Evolutionary conservation across 2,329 filamentous ascomycete genomes (phyloP).

Genomic region (Paecilomyces formosus): DNA sequence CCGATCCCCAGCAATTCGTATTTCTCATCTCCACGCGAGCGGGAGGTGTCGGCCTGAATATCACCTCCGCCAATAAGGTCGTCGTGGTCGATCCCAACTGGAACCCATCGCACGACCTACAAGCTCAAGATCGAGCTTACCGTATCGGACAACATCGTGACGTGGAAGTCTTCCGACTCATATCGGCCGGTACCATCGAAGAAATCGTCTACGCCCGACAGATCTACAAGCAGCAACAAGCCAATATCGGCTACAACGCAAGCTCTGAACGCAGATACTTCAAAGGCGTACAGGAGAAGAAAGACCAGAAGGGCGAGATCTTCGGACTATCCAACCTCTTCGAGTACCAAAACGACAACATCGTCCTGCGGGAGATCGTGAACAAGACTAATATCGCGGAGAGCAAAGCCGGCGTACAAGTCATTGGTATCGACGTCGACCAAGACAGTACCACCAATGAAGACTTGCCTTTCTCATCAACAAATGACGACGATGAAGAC

Average conservation of each 20-base stretch:
- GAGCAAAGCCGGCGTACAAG: conserved; percentile 72
- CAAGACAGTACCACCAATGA: conserved; percentile 47
- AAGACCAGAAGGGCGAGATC: conserved; percentile 79
- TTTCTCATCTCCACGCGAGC: conserved; percentile 93
- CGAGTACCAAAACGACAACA: conserved; percentile 67
- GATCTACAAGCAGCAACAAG: conserved; percentile 98
- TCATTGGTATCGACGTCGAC: conserved; percentile 69
- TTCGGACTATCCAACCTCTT: conserved; percentile 88
- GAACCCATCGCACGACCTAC: conserved; percentile 91
- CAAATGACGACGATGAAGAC: conserved; percentile 50
- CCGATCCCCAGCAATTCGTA: conserved; percentile 78
- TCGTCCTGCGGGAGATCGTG: conserved; percentile 87
- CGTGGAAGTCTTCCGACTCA: conserved; percentile 88
- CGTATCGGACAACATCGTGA: conserved; percentile 88
- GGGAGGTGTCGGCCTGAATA: conserved; percentile 89
- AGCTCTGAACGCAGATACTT: conserved; percentile 92
- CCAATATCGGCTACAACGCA: conserved; percentile 93
- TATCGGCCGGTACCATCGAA: conserved; percentile 88
- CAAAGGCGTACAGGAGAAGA: conserved; percentile 81
- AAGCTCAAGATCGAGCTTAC: conserved; percentile 94
- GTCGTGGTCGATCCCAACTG: conserved; percentile 96
- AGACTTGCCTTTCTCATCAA: conserved; percentile 10
- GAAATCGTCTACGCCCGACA: conserved; percentile 96
- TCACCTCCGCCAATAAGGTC: conserved; percentile 95
- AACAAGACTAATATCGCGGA: conserved; percentile 98